Conservation (phyloP, 345 rosid species). For the Syzygium grande region DNA sequence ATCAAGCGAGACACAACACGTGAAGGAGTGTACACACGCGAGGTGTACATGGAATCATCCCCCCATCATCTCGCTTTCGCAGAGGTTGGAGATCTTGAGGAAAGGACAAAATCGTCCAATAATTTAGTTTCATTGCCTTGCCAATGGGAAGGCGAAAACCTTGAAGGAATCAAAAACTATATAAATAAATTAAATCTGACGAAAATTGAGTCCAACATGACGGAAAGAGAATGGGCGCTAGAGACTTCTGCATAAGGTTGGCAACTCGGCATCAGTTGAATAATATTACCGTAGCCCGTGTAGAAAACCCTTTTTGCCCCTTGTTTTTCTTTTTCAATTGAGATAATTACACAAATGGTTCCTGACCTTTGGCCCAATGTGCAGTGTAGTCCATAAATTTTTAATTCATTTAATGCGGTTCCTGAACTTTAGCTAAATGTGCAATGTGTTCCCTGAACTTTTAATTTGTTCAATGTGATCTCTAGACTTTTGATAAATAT, state of each 20-base stretch:
- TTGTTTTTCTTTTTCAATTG: neutral
- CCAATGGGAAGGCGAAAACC: neutral
- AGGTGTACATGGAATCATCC: neutral
- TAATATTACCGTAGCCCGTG: neutral
- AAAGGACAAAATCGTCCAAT: neutral
- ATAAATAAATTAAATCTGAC: neutral
- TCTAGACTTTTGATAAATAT: too few species aligned
- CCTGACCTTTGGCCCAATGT: too few species aligned
- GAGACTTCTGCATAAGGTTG: neutral
- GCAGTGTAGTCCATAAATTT: too few species aligned
- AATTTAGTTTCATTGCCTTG: neutral
- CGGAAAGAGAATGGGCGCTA: neutral
- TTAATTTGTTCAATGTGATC: too few species aligned
- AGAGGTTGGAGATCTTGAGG: neutral
- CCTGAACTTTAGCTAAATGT: too few species aligned
- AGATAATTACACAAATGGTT: too few species aligned
- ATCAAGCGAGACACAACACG: neutral
- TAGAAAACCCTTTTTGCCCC: neutral
- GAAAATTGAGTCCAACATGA: neutral
- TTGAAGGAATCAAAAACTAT: neutral
- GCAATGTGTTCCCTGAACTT: too few species aligned
- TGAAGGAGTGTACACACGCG: neutral
- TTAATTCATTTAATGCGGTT: too few species aligned
- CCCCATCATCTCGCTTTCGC: neutral
- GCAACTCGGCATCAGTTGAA: neutral